Conservation (phyloP, 139 green algal genomes). For the Desmodesmus armatus region DNA sequence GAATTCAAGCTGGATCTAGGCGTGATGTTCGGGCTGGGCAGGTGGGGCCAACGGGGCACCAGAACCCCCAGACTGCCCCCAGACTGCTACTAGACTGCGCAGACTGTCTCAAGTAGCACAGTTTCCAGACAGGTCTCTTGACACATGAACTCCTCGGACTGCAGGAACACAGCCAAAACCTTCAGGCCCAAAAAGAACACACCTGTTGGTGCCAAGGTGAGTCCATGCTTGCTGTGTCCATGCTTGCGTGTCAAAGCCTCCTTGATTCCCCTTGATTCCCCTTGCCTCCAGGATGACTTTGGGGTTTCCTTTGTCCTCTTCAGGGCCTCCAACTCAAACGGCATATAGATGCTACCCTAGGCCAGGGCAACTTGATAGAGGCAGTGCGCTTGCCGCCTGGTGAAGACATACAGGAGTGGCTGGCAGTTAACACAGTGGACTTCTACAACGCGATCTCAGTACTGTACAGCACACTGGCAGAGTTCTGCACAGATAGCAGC, state of each 20-base stretch:
- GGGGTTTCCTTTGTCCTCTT: constrained; percentile 1
- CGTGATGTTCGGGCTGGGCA: no score
- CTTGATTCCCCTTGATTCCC: background rate
- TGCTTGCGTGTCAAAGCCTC: background rate
- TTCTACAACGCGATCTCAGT: constrained; percentile 98
- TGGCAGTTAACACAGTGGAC: constrained; percentile 78
- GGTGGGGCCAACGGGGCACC: no score
- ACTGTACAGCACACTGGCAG: constrained; percentile 92
- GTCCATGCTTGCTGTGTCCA: background rate
- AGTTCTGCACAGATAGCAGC: constrained; percentile 91
- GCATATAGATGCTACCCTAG: constrained; percentile 93
- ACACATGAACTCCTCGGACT: background rate
- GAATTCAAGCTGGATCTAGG: no score
- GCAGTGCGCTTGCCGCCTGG: constrained; percentile 86
- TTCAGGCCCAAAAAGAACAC: constrained; percentile 86
- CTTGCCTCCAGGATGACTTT: background rate
- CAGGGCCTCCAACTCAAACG: constrained; percentile 90
- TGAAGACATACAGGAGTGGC: constrained; percentile 86
- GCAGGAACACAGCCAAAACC: constrained; percentile 58
- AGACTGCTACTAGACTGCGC: no score
- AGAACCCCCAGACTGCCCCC: no score
- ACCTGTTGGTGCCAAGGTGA: constrained; percentile 85
- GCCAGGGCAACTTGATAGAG: constrained; percentile 86
- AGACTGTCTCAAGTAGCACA: no score
- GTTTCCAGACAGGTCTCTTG: background rate